phyloP scores from a whole-genome alignment of 257 asterid genomes.

The Solanum boliviense region DNA sequence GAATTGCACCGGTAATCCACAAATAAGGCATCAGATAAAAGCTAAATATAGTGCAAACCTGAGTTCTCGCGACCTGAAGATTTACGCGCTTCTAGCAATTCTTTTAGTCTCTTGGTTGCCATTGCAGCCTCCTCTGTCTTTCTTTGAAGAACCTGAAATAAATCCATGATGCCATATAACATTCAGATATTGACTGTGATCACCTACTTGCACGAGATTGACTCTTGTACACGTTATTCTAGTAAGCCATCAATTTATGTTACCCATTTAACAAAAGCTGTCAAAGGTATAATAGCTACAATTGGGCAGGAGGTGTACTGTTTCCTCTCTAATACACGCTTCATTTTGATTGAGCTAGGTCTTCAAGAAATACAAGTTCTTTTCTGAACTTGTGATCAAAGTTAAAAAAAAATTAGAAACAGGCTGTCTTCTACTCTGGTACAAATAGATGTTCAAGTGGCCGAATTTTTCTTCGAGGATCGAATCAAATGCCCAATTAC shows the following conservation, averaged over 20 bases:
- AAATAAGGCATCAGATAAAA: not conserved
- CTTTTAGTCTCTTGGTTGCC: conserved; percentile 97
- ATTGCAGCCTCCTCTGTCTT: conserved; percentile 99
- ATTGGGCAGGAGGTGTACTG: not conserved
- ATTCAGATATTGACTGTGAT: not conserved
- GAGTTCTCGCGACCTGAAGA: conserved; percentile 79
- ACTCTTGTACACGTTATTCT: not conserved
- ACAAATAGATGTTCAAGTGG: not conserved
- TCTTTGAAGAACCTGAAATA: conserved; percentile 91
- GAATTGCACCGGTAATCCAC: not conserved
- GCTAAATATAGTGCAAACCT: conserved; percentile 28
- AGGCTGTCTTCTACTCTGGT: not conserved
- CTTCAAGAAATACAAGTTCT: not conserved
- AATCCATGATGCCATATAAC: not conserved
- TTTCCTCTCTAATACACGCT: not conserved
- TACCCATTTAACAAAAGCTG: not conserved
- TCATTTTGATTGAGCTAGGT: not conserved
- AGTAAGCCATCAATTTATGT: not conserved
- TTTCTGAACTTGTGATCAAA: not conserved
- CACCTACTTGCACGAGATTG: not conserved
- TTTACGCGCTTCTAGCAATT: conserved; percentile 96
- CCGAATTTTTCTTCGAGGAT: not conserved
- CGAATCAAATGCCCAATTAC: not conserved
- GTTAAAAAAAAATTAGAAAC: not conserved
- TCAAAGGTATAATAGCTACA: not conserved